A percentile compares a stretch with the other conserved stretches of the same genome.
Evolutionary conservation across 768 basidiomycete species (phyloP).

Genomic region (Panellus pusillus): DNA sequence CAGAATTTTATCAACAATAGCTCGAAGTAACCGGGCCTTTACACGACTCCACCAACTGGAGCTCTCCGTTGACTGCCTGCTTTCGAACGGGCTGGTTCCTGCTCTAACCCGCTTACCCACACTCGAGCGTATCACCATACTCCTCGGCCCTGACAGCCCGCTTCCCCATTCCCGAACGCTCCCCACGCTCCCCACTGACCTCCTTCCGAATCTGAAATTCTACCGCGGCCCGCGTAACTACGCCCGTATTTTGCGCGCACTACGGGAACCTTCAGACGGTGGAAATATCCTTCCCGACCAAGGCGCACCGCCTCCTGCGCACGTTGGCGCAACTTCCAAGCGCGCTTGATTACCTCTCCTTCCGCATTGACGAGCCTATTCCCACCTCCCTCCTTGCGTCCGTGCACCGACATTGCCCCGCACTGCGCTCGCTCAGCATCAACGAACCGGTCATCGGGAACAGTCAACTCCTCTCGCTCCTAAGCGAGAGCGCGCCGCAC

Average conservation of each 20-base stretch:
- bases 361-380: conserved; percentile 17
- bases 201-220: conserved; percentile 9
- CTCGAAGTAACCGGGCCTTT: conserved; percentile 2
- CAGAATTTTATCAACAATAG: conserved; percentile 8
- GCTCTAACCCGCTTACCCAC: conserved; percentile 13
- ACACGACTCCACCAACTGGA: conserved; percentile 10
- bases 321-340: conserved; percentile 1
- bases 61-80: conserved; percentile 9
- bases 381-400: conserved; percentile 6
- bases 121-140: conserved; percentile 18
- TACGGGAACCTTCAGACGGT: conserved; percentile 6
- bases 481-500: not conserved
- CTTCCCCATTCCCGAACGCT: conserved; percentile 1
- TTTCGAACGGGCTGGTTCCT: not conserved
- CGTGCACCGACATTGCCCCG: conserved; percentile 6
- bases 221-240: conserved; percentile 21
- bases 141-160: not conserved
- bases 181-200: not conserved
- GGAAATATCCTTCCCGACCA: conserved; percentile 11
- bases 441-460: conserved; percentile 15
- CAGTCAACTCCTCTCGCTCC: not conserved
- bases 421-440: conserved; percentile 17
- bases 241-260: conserved; percentile 10
- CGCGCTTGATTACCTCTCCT: conserved; percentile 16
- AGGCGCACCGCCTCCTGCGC: conserved; percentile 16